Evolutionary conservation across 441 rosid genomes (phyloP), one percentile per base, ranked within the genome.

Genomic region (Gossypium davidsonii): DNA sequence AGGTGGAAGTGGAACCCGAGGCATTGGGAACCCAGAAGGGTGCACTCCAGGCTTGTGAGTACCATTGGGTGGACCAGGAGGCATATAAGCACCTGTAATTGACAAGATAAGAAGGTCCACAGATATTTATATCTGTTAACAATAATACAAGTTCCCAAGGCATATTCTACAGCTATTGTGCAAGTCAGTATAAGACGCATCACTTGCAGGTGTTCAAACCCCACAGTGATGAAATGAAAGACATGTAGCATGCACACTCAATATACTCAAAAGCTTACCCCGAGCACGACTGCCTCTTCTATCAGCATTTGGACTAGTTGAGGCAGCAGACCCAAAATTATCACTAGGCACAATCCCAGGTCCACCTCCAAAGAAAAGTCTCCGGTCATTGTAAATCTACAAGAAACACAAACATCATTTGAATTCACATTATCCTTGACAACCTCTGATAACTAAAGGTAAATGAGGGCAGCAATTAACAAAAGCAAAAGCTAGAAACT

Each of bases 301-400:
- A 81, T 92, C 99, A 78, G 84, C 80, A 86, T 77, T 87, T 72
- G 88, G 79, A 67, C 75, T 79, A 74, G 88, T 84, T 62, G 89
- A 86, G 2, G 79, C 75, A 76, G 79, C 85, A 71, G 89, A 75
- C 7, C 91, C 91, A 77, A 84, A 83, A 82, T 77, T 85, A 76
- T 91, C 96, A 84, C 86, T 90, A 34, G 93, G 86, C 59, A 84
- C 77, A 67, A 90, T 84, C 83, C 97, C 98, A 79, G 97, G 87
- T 4, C 97, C 99, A 66, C 94, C 90, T 63, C 94, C 92, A 85
- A 85, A 89, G 88, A 83, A 91, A 66, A 84, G 87, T 78, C 99
- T 91, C 79, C 93, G 85, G 26, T 95, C 97, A 79, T 91, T 95
- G 84, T 93, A 95, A 60, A 95, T 91, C 99, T 95, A 84, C 63